A percentile compares a stretch with the other conserved stretches of the same genome.
phyloP scores from a whole-genome alignment of 257 asterid species.

The Schizonepeta tenuifolia region DNA sequence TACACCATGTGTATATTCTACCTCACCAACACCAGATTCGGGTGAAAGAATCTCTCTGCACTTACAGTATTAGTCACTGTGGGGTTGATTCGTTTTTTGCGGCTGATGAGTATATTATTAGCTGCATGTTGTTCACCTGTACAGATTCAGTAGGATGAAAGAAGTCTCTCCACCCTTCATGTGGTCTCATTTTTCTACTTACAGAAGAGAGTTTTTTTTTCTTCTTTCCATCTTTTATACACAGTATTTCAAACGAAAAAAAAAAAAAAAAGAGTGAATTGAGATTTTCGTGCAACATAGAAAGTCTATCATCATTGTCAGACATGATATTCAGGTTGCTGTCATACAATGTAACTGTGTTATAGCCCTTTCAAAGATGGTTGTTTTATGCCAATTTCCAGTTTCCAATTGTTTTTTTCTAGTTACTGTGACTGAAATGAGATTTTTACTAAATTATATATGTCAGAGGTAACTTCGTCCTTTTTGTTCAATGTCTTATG shows the following conservation, averaged over 20 bases:
- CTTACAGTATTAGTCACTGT: not conserved
- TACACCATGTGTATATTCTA: constrained; percentile 21
- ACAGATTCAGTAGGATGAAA: constrained; percentile 12
- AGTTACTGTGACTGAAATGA: not conserved
- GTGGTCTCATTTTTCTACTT: constrained; percentile 7
- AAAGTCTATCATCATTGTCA: not conserved
- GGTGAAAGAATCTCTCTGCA: constrained; percentile 22
- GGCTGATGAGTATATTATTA: not conserved
- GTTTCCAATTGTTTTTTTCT: not conserved
- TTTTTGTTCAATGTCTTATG: not conserved
- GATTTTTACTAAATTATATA: not conserved
- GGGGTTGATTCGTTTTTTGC: not conserved
- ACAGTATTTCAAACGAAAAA: not conserved
- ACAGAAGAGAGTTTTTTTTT: constrained; percentile 6
- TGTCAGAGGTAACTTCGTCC: not conserved
- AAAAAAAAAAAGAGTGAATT: not conserved
- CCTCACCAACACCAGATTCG: constrained; percentile 29
- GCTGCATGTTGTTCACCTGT: constrained; percentile 4
- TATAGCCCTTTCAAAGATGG: not conserved
- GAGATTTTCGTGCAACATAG: constrained; percentile 4
- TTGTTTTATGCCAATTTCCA: not conserved
- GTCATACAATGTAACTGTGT: not conserved
- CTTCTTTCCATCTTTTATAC: not conserved
- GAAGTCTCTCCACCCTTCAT: constrained; percentile 17
- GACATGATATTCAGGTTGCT: not conserved